Base-by-base conservation (phyloP, 352 stramenopile genomes). In the Pythium chondricola region DNA sequence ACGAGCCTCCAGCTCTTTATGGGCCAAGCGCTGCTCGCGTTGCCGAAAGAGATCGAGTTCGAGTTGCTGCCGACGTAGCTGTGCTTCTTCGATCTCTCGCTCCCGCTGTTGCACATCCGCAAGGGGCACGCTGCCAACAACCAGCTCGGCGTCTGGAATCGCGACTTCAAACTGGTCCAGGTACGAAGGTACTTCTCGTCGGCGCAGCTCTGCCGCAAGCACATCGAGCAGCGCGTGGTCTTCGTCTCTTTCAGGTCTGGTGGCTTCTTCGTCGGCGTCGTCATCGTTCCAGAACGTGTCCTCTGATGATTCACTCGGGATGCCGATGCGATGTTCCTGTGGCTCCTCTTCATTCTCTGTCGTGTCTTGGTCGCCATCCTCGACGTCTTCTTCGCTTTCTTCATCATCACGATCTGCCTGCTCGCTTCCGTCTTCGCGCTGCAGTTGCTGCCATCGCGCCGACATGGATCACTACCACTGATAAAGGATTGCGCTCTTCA, bases 141-240 rank as follows among this genome's bases (percentile, higher is more conserved):
- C 56, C 7, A 89, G 60, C 48, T 86, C 75, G 2, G 67, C 56
- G 14, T 85, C 65, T 0, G 80, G 75, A 16, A 91, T 75, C 10
- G 77, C 56, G 8, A 86, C 61, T 41, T 88, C 80, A 36, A 91
- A 88, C 26, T 72, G 63, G 5, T 84, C 70, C 14, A 88, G 56
- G 43, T 90, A 90, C 48, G 63, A 58, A 24, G 69, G 74, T 7
- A 83, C 68, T 37, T 62, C 48, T 17, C 61, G 61, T 32, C 75
- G 61, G 16, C 64, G 55, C 4, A 80, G 38, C 38, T 83, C 60
- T 7, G 56, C 53, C 1, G 71, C 52, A 4, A 86, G 58, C 40
- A 79, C 54, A 18, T 86, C 69, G 26, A 86, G 75, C 22, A 85
- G 42, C 17, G 71, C 79, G 30, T 67, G 59, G 20, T 60, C 55